Conservation (phyloP, 768 basidiomycete species). For the Leccinellum luteum region DNA sequence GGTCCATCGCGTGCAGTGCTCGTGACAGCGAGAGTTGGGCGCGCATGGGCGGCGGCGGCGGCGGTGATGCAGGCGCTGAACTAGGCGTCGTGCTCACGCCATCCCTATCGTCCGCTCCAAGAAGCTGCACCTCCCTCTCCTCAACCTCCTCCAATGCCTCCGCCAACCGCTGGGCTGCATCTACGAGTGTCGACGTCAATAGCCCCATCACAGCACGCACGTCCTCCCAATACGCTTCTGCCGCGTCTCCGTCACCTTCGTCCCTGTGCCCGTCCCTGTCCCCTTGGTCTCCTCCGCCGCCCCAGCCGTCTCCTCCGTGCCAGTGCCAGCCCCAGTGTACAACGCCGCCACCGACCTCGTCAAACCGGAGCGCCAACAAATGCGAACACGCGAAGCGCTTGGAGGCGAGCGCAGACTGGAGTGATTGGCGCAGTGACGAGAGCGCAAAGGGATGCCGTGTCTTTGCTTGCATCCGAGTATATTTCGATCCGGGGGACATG, state of each 20-base stretch:
- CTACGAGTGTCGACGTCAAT: conserved; percentile 63
- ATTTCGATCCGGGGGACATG: conserved; percentile 51
- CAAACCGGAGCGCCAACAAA: conserved; percentile 74
- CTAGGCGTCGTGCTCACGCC: conserved; percentile 15
- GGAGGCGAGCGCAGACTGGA: conserved; percentile 67
- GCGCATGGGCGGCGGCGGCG: conserved; percentile 16
- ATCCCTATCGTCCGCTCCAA: conserved; percentile 43
- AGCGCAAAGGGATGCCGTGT: conserved; percentile 65
- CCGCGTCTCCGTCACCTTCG: too few relatives aligned
- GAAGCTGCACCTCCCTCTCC: conserved; percentile 33
- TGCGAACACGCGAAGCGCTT: conserved; percentile 80
- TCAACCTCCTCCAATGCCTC: conserved; percentile 65
- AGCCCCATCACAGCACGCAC: conserved; percentile 72
- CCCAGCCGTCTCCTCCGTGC: too few relatives aligned
- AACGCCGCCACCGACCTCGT: conserved; percentile 50
- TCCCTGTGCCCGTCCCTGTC: too few relatives aligned
- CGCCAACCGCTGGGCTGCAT: conserved; percentile 58
- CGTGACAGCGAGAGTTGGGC: conserved; percentile 10
- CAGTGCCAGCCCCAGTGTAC: too few relatives aligned
- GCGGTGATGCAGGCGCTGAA: not conserved
- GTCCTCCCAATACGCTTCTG: conserved; percentile 76
- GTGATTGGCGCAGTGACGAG: conserved; percentile 54
- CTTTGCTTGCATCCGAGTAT: conserved; percentile 55
- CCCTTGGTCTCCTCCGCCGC: too few relatives aligned
- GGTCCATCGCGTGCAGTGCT: conserved; percentile 8